Percentiles rank a stretch among this genome's conserved stretches.
phyloP scores from a whole-genome alignment of 192 early-diverging fungal genomes.

The Coemansia aciculifera region DNA sequence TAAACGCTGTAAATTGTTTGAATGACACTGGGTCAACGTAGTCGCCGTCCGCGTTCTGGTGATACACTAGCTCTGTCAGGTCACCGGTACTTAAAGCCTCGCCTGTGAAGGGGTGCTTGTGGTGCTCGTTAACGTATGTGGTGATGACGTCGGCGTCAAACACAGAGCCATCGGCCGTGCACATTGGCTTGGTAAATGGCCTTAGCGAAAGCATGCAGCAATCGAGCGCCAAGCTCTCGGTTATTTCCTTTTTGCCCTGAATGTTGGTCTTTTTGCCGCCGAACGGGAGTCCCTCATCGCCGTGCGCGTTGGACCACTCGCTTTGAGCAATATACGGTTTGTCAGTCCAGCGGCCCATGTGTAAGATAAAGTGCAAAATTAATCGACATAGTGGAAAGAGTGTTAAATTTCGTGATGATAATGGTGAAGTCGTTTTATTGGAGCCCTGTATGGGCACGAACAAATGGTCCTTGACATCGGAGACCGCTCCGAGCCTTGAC shows the following conservation, averaged over 20 bases:
- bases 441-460: no score
- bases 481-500: no score
- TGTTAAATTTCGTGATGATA: no score
- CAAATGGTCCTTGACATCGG: no score
- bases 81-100: slow-evolving; percentile 69
- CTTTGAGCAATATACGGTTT: slow-evolving; percentile 89
- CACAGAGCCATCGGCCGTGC: slow-evolving; percentile 80
- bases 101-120: slow-evolving; percentile 85
- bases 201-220: slow-evolving; percentile 90
- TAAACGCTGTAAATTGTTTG: slow-evolving; percentile 79
- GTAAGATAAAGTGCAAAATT: background rate
- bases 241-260: slow-evolving; percentile 54
- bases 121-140: slow-evolving; percentile 76
- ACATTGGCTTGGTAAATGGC: slow-evolving; percentile 84
- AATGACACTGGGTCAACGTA: slow-evolving; percentile 91
- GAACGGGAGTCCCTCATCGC: slow-evolving; percentile 62
- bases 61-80: slow-evolving; percentile 77
- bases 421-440: background rate
- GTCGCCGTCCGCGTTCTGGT: slow-evolving; percentile 77
- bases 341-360: slow-evolving; percentile 59
- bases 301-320: slow-evolving; percentile 66
- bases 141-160: slow-evolving; percentile 88
- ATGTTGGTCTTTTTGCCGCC: slow-evolving; percentile 64
- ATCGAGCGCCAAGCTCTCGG: slow-evolving; percentile 63
- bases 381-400: background rate